phyloP scores from a whole-genome alignment of 371 early-diverging fungal genomes.

The Mucor circinelloides region DNA sequence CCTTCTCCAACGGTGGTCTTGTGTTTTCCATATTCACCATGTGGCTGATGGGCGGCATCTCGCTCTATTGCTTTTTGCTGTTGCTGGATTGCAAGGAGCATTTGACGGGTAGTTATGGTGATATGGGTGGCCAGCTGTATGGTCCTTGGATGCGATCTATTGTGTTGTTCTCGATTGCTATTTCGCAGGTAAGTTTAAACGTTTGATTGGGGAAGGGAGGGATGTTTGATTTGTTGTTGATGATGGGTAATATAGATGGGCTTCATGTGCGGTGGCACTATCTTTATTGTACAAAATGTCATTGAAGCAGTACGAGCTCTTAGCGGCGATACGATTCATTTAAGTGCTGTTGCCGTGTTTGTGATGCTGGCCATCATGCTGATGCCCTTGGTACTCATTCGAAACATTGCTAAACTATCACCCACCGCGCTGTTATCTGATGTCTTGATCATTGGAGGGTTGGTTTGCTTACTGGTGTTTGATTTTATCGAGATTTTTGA shows the following conservation, averaged over 20 bases:
- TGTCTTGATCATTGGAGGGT: slow-evolving; percentile 81
- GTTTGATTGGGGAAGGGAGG: not conserved
- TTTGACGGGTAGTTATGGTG: slow-evolving; percentile 86
- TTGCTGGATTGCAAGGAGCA: slow-evolving; percentile 67
- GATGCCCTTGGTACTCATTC: slow-evolving; percentile 81
- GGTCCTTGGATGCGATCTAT: slow-evolving; percentile 79
- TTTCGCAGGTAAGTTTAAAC: slow-evolving; percentile 65
- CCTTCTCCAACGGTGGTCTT: slow-evolving; percentile 82
- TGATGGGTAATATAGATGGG: slow-evolving; percentile 62
- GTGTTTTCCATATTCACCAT: slow-evolving; percentile 67
- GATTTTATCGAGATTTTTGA: slow-evolving; percentile 41
- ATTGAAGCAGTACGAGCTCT: slow-evolving; percentile 67
- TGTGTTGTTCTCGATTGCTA: slow-evolving; percentile 80
- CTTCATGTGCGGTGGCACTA: slow-evolving; percentile 87
- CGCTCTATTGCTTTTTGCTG: slow-evolving; percentile 70
- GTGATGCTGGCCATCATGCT: slow-evolving; percentile 26
- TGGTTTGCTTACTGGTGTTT: slow-evolving; percentile 43
- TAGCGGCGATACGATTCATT: slow-evolving; percentile 53
- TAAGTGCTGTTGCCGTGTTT: slow-evolving; percentile 31
- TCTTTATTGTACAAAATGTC: slow-evolving; percentile 83
- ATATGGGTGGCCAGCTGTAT: slow-evolving; percentile 83
- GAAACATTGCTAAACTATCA: slow-evolving; percentile 85
- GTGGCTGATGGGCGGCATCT: slow-evolving; percentile 64
- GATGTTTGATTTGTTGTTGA: not conserved
- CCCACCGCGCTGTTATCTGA: slow-evolving; percentile 88